Conservation (phyloP, 2,329 filamentous ascomycete genomes). For the Zelopaecilomyces penicillatus region DNA sequence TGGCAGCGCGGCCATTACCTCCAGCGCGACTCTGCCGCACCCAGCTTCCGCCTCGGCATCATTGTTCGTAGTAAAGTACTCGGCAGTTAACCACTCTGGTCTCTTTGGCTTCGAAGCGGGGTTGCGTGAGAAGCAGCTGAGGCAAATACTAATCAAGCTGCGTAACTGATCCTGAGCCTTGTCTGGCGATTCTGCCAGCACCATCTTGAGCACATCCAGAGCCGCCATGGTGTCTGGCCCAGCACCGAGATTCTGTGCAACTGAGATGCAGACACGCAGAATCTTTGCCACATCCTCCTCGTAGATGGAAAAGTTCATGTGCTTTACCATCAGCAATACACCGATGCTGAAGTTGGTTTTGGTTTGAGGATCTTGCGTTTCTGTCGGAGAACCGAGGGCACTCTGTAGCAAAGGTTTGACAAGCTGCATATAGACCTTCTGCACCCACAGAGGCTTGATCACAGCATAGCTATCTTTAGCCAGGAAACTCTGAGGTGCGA, state of each 20-base stretch:
- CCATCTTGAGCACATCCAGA: constrained; percentile 38
- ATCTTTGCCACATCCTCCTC: constrained; percentile 40
- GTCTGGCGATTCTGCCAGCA: constrained; percentile 38
- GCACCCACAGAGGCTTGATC: constrained; percentile 38
- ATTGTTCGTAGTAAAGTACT: constrained; percentile 11
- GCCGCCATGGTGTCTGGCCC: constrained; percentile 39
- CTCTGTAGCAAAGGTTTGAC: constrained; percentile 35
- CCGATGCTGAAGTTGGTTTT: constrained; percentile 37
- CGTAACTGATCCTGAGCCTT: constrained; percentile 40
- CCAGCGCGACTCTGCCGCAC: constrained; percentile 39
- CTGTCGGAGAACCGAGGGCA: constrained; percentile 27
- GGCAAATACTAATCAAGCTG: constrained; percentile 39
- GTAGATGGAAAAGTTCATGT: constrained; percentile 43
- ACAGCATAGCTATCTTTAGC: constrained; percentile 33
- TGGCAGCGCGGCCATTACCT: constrained; percentile 41
- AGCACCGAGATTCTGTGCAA: constrained; percentile 32
- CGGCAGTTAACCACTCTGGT: constrained; percentile 23
- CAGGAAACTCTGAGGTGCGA: constrained; percentile 31
- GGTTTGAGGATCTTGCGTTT: constrained; percentile 18
- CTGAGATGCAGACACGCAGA: constrained; percentile 40
- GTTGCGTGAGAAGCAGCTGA: constrained; percentile 28
- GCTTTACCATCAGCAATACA: constrained; percentile 39
- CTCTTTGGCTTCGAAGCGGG: constrained; percentile 15
- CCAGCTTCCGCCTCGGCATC: constrained; percentile 18
- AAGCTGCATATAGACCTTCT: constrained; percentile 41